These are phyloP conservation scores for Ploettnerulaceae sp. DNA, from an alignment of 2,329 filamentous ascomycete species.

Conservation along the genomic window DNA sequence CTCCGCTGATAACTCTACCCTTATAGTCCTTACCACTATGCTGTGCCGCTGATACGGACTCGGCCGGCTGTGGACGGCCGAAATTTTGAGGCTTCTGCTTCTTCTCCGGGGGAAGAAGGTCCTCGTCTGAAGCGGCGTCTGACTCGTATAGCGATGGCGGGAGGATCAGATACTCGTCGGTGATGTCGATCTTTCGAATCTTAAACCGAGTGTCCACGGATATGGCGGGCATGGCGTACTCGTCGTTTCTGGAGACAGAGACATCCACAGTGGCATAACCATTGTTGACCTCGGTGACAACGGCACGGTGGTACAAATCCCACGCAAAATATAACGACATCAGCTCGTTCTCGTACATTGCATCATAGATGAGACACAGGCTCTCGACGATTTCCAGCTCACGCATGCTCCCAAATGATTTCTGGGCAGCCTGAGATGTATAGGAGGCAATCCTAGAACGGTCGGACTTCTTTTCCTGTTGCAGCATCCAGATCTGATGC, in stretches of 20 bases:
- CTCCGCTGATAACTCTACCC: neutral
- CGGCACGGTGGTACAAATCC: neutral
- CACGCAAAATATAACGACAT: neutral
- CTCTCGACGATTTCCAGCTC: neutral
- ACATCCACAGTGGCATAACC: neutral
- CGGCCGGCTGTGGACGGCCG: neutral
- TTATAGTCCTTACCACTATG: neutral
- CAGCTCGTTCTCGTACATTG: neutral
- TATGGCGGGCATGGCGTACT: neutral
- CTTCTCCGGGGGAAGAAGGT: neutral
- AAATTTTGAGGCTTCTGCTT: neutral
- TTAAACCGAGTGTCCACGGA: neutral
- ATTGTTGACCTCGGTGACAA: neutral
- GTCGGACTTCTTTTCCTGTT: neutral
- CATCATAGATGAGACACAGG: conserved; percentile 2
- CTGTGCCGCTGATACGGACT: neutral
- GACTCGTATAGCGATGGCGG: too few species aligned
- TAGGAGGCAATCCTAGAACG: neutral
- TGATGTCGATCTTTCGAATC: neutral
- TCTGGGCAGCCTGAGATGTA: neutral
- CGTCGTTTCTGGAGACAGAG: neutral
- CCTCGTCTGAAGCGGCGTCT: neutral
- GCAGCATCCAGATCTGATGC: conserved; percentile 4
- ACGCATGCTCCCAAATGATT: neutral
- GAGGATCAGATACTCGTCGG: neutral